These are phyloP conservation scores for Xanthoceras sorbifolium DNA, from an alignment of 345 rosid species.

Conservation along the genomic window DNA sequence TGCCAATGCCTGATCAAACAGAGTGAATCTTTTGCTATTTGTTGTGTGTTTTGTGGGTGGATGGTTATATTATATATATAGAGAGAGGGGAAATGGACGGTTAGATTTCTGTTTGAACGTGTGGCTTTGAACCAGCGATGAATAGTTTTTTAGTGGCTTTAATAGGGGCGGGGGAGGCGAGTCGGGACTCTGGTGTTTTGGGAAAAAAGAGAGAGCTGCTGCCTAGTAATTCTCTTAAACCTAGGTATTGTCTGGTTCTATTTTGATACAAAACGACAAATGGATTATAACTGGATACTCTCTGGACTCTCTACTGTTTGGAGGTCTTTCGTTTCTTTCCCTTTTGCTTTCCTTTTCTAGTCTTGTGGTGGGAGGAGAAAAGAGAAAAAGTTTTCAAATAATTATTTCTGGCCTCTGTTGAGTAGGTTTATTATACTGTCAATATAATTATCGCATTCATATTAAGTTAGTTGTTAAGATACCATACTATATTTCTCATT, in stretches of 20 bases:
- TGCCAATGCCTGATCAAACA: neutral
- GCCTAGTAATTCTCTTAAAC: neutral
- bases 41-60: neutral
- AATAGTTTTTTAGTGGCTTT: neutral
- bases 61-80: slow-evolving; percentile 4
- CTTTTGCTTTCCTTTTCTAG: too few species aligned
- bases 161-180: neutral
- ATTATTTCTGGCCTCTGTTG: too few species aligned
- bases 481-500: neutral
- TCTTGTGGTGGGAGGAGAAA: too few species aligned
- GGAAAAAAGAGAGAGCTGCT: neutral
- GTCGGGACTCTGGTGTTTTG: neutral
- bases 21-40: neutral
- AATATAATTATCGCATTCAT: too few species aligned
- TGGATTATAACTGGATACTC: neutral
- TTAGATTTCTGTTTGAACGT: neutral
- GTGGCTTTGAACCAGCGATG: slow-evolving; percentile 7
- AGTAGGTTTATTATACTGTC: too few species aligned
- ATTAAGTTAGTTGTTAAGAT: too few species aligned
- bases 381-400: too few species aligned
- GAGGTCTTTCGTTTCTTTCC: neutral
- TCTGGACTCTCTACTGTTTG: neutral
- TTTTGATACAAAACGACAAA: neutral
- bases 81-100: neutral
- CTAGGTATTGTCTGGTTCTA: neutral